phyloP scores from a whole-genome alignment of 192 early-diverging fungal genomes.

The Entomortierella chlamydospora region DNA sequence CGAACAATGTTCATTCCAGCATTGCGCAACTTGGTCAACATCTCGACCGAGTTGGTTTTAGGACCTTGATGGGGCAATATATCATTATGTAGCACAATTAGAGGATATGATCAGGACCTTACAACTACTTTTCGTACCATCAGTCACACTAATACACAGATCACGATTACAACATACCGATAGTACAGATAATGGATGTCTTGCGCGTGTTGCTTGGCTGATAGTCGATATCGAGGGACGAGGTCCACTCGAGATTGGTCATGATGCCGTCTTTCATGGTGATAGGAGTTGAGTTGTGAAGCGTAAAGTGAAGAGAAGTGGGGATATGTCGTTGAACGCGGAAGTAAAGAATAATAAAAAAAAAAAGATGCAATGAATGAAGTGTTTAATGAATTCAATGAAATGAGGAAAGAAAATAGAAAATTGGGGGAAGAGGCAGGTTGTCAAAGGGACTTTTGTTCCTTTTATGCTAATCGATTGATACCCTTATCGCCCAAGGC shows the following conservation, averaged over 20 bases:
- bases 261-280: conserved; percentile 43
- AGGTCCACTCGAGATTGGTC: conserved; percentile 81
- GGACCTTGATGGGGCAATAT: conserved; percentile 63
- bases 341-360: not conserved
- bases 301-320: not conserved
- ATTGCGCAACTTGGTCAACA: conserved; percentile 73
- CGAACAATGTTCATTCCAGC: conserved; percentile 89
- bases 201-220: conserved; percentile 73
- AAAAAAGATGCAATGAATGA: not conserved
- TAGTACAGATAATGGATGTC: conserved; percentile 88
- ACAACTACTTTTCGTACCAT: not conserved
- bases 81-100: not conserved
- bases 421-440: not conserved
- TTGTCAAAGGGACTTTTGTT: too few relatives aligned
- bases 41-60: conserved; percentile 81
- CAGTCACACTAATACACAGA: not conserved
- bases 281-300: too few relatives aligned
- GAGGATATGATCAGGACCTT: too few relatives aligned
- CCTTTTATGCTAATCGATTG: too few relatives aligned
- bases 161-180: conserved; percentile 49
- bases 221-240: conserved; percentile 73
- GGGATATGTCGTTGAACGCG: too few relatives aligned
- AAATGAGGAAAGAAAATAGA: not conserved
- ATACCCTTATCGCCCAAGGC: too few relatives aligned
- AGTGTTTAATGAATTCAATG: not conserved